phyloP scores from a whole-genome alignment of 768 basidiomycete genomes.

The Lactarius vividus region DNA sequence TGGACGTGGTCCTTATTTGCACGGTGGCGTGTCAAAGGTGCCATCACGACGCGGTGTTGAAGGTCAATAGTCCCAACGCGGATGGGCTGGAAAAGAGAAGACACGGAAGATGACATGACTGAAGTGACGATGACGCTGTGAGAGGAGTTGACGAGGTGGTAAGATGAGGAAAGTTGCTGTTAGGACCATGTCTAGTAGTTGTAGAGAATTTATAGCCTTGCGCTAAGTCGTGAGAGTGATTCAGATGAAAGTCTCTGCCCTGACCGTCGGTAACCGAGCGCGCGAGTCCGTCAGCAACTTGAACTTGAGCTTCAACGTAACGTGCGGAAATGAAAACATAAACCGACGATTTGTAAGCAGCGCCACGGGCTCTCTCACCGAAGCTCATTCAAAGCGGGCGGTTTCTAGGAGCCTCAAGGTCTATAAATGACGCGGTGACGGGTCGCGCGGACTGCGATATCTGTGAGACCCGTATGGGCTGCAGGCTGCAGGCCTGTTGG shows the following conservation, averaged over 20 bases:
- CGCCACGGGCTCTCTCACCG: no score
- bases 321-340: no score
- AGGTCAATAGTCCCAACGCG: constrained; percentile 43
- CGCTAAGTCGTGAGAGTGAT: not conserved
- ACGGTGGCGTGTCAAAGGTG: constrained; percentile 50
- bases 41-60: constrained; percentile 51
- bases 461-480: no score
- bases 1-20: constrained; percentile 40
- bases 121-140: not conserved
- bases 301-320: no score
- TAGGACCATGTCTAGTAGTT: not conserved
- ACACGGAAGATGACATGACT: constrained; percentile 7
- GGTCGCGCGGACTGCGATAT: no score
- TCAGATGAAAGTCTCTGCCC: not conserved
- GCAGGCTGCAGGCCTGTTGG: no score
- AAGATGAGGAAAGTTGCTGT: not conserved
- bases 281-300: no score
- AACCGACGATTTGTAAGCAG: no score
- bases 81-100: constrained; percentile 46
- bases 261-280: no score
- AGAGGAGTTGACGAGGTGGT: not conserved
- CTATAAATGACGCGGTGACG: no score
- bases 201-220: not conserved
- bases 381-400: no score
- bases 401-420: no score